Evolutionary conservation across 2,329 filamentous ascomycete species (phyloP).

Genomic region (Colletotrichum lini): DNA sequence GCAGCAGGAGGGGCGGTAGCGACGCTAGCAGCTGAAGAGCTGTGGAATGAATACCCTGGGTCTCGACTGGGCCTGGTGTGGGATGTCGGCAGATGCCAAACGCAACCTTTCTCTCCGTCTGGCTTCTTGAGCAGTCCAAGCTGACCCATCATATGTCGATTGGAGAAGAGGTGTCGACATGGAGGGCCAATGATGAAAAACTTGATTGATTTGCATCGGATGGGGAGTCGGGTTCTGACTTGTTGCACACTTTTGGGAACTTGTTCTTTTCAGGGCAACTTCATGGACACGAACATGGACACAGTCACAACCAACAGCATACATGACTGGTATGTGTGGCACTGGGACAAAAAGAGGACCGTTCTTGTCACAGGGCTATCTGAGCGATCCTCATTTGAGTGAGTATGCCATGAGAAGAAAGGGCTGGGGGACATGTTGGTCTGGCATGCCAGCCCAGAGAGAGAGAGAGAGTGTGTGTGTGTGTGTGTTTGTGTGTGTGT

Average conservation of each 20-base stretch:
- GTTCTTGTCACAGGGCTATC: constrained; percentile 17
- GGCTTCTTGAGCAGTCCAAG: constrained; percentile 36
- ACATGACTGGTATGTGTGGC: constrained; percentile 20
- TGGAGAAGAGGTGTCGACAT: constrained; percentile 36
- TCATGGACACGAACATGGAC: constrained; percentile 24
- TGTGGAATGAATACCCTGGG: constrained; percentile 32
- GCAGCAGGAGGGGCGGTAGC: constrained; percentile 10
- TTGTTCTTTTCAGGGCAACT: constrained; percentile 39
- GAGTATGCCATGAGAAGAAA: constrained; percentile 20
- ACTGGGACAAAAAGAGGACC: constrained; percentile 11
- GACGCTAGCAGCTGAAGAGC: constrained; percentile 29
- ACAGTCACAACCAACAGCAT: constrained; percentile 7
- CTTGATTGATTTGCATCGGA: constrained; percentile 55
- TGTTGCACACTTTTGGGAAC: constrained; percentile 44
- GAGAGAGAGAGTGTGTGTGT: not conserved
- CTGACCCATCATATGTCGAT: constrained; percentile 31
- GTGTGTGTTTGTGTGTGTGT: no score
- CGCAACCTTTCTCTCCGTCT: constrained; percentile 29
- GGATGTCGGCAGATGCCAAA: constrained; percentile 37
- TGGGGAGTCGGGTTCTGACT: constrained; percentile 56
- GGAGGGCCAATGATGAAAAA: constrained; percentile 42
- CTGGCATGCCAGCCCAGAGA: constrained; percentile 10
- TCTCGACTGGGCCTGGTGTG: constrained; percentile 29
- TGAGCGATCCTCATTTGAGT: constrained; percentile 1
- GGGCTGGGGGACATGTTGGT: constrained; percentile 24